phyloP scores from a whole-genome alignment of 1,284 basidiomycete genomes.

The Ustilago bromivora region DNA sequence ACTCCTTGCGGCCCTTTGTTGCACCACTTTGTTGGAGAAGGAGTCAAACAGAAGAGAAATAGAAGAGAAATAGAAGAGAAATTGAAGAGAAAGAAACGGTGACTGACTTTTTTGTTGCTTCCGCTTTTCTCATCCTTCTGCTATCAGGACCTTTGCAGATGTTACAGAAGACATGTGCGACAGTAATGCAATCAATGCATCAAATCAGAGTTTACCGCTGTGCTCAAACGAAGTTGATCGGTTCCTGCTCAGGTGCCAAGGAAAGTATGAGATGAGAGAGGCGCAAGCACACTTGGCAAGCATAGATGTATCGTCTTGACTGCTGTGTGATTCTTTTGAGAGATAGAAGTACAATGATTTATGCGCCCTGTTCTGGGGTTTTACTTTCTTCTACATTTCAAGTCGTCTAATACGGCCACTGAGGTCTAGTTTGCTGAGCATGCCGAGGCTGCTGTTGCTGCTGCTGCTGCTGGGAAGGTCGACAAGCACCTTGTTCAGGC shows the following conservation, averaged over 20 bases:
- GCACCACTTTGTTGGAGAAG: neutral
- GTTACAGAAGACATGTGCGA: too few species aligned
- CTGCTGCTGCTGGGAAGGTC: neutral
- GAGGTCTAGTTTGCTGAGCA: neutral
- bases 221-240: neutral
- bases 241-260: neutral
- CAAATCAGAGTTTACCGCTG: neutral
- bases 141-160: neutral
- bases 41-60: neutral
- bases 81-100: neutral
- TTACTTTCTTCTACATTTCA: neutral
- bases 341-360: conserved; percentile 28
- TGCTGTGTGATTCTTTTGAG: neutral
- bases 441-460: conserved; percentile 2
- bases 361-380: neutral
- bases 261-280: neutral
- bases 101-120: neutral
- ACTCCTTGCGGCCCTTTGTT: neutral
- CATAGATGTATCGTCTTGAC: neutral
- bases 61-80: neutral
- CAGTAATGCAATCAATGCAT: too few species aligned
- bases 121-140: neutral
- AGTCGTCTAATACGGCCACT: conserved; percentile 21
- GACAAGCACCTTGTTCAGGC: conserved; percentile 5
- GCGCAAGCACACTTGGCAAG: too few species aligned